These are phyloP conservation scores for Chrysanthemum seticuspe DNA, from an alignment of 129 eudicot genomes.

Conservation along the genomic window DNA sequence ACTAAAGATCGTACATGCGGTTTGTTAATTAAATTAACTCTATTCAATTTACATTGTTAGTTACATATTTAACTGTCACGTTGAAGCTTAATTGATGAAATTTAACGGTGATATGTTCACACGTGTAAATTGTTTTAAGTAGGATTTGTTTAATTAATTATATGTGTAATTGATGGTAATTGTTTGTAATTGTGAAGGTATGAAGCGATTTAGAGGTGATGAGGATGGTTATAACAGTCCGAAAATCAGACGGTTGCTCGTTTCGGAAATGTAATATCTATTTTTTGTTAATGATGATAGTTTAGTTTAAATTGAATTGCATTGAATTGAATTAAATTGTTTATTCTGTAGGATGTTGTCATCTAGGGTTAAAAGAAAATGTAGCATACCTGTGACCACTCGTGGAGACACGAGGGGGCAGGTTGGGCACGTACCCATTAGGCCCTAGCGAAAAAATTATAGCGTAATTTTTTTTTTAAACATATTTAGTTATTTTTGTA, in stretches of 20 bases:
- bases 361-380: slow-evolving; percentile 11
- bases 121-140: slow-evolving; percentile 38
- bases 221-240: slow-evolving; percentile 59
- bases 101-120: slow-evolving; percentile 51
- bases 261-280: slow-evolving; percentile 52
- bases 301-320: not conserved
- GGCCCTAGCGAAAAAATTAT: too few relatives aligned
- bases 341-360: not conserved
- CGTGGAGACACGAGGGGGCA: too few relatives aligned
- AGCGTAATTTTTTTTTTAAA: too few relatives aligned
- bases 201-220: slow-evolving; percentile 75
- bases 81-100: slow-evolving; percentile 19
- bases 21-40: not conserved
- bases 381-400: not conserved
- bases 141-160: not conserved
- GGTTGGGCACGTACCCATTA: too few relatives aligned
- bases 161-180: slow-evolving; percentile 15
- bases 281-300: not conserved
- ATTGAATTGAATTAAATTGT: slow-evolving; percentile 7
- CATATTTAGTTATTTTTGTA: too few relatives aligned
- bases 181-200: slow-evolving; percentile 13
- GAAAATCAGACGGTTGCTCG: slow-evolving; percentile 58
- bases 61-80: slow-evolving; percentile 10
- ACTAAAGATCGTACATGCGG: slow-evolving; percentile 11
- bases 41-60: slow-evolving; percentile 13